Evolutionary conservation across 2,329 filamentous ascomycete genomes (phyloP).

Genomic region (Pseudogymnoascus sp.): DNA sequence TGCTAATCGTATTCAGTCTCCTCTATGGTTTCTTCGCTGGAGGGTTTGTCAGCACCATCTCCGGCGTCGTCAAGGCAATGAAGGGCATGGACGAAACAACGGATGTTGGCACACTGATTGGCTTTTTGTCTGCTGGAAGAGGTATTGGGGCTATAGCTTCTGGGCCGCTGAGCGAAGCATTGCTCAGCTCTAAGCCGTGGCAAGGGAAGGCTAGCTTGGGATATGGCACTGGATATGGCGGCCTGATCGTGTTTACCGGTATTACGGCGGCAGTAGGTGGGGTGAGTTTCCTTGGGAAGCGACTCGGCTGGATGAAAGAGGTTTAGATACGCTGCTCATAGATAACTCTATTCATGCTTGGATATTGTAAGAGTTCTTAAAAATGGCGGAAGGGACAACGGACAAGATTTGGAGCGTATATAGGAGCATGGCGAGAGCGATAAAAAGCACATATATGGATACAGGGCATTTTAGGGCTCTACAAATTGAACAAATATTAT

Average conservation of each 20-base stretch:
- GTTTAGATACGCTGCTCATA: slow-evolving; percentile 19
- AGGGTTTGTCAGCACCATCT: slow-evolving; percentile 43
- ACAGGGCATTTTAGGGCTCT: neutral
- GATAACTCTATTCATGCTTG: neutral
- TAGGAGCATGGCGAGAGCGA: neutral
- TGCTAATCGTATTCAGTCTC: slow-evolving; percentile 44
- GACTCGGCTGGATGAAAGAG: slow-evolving; percentile 20
- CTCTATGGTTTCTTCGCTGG: slow-evolving; percentile 53
- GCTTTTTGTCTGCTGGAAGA: slow-evolving; percentile 48
- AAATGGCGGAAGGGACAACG: neutral
- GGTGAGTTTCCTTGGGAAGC: slow-evolving; percentile 37
- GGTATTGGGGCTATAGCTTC: slow-evolving; percentile 54
- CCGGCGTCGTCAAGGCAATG: slow-evolving; percentile 26
- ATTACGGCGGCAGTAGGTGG: slow-evolving; percentile 44
- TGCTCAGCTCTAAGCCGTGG: slow-evolving; percentile 43
- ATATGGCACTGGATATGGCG: slow-evolving; percentile 46
- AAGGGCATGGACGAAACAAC: slow-evolving; percentile 16
- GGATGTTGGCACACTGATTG: slow-evolving; percentile 29
- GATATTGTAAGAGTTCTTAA: neutral
- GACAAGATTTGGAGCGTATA: neutral
- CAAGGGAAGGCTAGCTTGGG: slow-evolving; percentile 33
- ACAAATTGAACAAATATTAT: neutral
- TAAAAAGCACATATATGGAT: neutral
- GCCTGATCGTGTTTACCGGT: slow-evolving; percentile 50
- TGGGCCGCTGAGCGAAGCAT: slow-evolving; percentile 48